A percentile compares a stretch with the other conserved stretches of the same genome.
Conservation (phyloP, 2,329 filamentous ascomycete species). For the Fusarium tuaranense region DNA sequence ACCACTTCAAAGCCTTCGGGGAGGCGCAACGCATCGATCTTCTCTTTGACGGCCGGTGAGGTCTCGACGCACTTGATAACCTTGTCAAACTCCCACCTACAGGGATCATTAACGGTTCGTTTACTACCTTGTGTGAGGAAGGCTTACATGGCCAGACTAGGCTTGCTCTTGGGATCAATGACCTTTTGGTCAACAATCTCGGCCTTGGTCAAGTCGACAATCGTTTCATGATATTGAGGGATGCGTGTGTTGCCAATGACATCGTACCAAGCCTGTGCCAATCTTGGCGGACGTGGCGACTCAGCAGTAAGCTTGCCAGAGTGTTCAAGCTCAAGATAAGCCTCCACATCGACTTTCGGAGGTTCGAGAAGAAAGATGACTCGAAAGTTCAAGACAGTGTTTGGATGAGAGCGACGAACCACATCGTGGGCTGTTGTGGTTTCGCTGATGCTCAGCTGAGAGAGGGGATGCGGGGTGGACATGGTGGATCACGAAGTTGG, state of each 20-base stretch:
- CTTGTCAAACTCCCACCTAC: slow-evolving; percentile 51
- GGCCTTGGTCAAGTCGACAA: slow-evolving; percentile 47
- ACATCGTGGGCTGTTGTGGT: slow-evolving; percentile 50
- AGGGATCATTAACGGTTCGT: background rate
- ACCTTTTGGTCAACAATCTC: slow-evolving; percentile 43
- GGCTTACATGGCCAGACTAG: slow-evolving; percentile 47
- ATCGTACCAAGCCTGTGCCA: slow-evolving; percentile 57
- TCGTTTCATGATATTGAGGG: slow-evolving; percentile 49
- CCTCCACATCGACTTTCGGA: slow-evolving; percentile 58
- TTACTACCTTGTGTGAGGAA: background rate
- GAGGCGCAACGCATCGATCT: slow-evolving; percentile 44
- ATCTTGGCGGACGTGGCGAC: slow-evolving; percentile 48
- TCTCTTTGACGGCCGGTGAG: slow-evolving; percentile 48
- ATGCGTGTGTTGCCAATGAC: slow-evolving; percentile 44
- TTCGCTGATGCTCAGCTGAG: slow-evolving; percentile 44
- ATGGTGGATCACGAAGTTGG: slow-evolving; percentile 16
- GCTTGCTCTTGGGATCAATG: slow-evolving; percentile 45
- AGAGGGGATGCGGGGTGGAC: slow-evolving; percentile 48
- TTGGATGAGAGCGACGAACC: slow-evolving; percentile 46
- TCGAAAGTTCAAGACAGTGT: slow-evolving; percentile 56
- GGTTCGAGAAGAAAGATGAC: slow-evolving; percentile 64
- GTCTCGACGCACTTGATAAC: slow-evolving; percentile 46
- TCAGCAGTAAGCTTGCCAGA: slow-evolving; percentile 45
- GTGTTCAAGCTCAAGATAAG: slow-evolving; percentile 60
- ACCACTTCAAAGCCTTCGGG: slow-evolving; percentile 47